These are phyloP conservation scores for Juncus inflexus DNA, from an alignment of 176 grass and related monocot species.

Conservation along the genomic window DNA sequence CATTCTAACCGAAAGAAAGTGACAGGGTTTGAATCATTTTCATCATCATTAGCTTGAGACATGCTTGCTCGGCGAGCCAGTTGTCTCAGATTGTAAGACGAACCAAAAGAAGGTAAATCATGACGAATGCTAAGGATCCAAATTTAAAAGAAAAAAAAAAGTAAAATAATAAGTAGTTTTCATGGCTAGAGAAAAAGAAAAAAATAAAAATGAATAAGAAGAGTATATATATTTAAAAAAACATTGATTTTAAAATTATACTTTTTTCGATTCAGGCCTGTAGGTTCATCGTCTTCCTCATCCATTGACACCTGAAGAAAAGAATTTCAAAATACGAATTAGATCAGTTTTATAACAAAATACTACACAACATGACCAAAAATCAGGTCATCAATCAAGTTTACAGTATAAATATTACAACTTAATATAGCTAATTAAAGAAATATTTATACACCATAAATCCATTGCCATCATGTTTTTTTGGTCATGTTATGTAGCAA, in stretches of 20 bases:
- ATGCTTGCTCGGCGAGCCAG: constrained; percentile 20
- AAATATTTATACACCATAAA: too few species aligned
- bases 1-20: constrained; percentile 23
- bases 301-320: constrained; percentile 10
- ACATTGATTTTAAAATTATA: constrained; percentile 11
- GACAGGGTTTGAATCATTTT: constrained; percentile 8
- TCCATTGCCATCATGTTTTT: too few species aligned
- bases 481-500: too few species aligned
- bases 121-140: constrained; percentile 22
- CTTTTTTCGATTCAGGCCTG: background rate
- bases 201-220: constrained; percentile 3
- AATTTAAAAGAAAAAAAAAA: too few species aligned
- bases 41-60: constrained; percentile 21
- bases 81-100: constrained; percentile 18
- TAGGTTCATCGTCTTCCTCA: constrained; percentile 16
- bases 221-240: background rate
- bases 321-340: background rate
- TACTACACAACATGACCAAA: background rate
- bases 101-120: constrained; percentile 18
- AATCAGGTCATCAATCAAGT: too few species aligned
- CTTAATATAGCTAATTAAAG: too few species aligned
- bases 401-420: constrained; percentile 17
- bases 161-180: too few species aligned
- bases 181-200: background rate
- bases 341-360: constrained; percentile 3